These are phyloP conservation scores for Bombardia bombarda DNA, from an alignment of 495 filamentous ascomycete genomes.

Conservation along the genomic window DNA sequence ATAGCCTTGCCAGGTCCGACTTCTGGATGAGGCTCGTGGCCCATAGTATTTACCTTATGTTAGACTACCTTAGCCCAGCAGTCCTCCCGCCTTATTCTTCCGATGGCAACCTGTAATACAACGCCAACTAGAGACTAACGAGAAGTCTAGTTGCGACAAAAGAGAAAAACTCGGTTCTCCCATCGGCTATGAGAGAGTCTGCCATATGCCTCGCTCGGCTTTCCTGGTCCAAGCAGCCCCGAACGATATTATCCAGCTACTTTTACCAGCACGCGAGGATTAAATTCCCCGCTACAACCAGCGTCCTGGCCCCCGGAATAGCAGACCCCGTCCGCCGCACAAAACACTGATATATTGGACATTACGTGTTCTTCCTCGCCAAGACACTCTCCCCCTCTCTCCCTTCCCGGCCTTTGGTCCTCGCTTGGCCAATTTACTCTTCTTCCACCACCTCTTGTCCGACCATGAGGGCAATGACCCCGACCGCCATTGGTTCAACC, in stretches of 20 bases:
- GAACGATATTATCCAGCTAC: conserved; percentile 19
- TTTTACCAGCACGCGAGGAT: conserved; percentile 23
- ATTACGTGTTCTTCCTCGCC: conserved; percentile 24
- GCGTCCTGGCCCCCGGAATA: conserved; percentile 18
- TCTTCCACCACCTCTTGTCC: conserved; percentile 9
- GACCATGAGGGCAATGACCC: conserved; percentile 9
- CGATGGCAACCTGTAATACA: conserved; percentile 6
- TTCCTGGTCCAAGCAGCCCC: conserved; percentile 18
- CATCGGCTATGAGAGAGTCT: conserved; percentile 7
- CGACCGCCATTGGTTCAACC: conserved; percentile 14
- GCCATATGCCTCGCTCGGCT: conserved; percentile 4
- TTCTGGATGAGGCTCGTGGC: conserved; percentile 9
- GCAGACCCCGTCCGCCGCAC: conserved; percentile 9
- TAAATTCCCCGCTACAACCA: conserved; percentile 17
- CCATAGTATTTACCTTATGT: too few relatives aligned
- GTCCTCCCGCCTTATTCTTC: not conserved
- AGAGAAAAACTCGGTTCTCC: conserved; percentile 4
- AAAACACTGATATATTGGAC: conserved; percentile 22
- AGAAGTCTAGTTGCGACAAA: too few relatives aligned
- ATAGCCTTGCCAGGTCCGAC: conserved; percentile 2
- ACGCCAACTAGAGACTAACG: not conserved
- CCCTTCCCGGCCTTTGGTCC: conserved; percentile 10
- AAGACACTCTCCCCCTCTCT: conserved; percentile 1
- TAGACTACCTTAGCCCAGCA: not conserved
- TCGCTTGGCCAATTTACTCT: conserved; percentile 11